Evolutionary conservation across 176 grass and related monocot species (phyloP), one percentile per base, ranked within the genome.

Genomic region (Cymbopogon citratus): DNA sequence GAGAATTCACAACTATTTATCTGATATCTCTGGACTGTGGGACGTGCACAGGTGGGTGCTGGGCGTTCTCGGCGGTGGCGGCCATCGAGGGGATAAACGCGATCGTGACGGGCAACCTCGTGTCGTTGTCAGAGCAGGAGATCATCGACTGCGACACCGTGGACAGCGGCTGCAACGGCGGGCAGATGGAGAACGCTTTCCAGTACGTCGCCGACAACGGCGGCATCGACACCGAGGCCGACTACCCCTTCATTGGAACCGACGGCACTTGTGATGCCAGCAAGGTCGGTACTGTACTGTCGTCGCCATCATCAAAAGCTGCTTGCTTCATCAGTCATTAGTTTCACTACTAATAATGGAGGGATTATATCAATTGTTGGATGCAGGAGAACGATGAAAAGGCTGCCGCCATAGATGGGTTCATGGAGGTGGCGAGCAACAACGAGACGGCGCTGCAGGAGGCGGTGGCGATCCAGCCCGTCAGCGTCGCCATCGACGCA

Each of bases 201-300:
- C 19, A 12, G 54, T 18, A 0, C 3, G 81, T 81, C 1, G 72
- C 69, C 19, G 1, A 49, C 15, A 90, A 87, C 12, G 81, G 81
- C 54, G 85, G 87, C 26, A 44, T 93, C 48, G 45, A 73, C 7
- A 76, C 66, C 11, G 81, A 82, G 11, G 7, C n/a, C 23, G 81
- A 90, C 69, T 93, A 90, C 69, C 81, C 84, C 21, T 93, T 87
- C 85, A n/a, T 13, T 3, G 87, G 21, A 60, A 25, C n/a, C 1
- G n/a, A 60, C 56, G 56, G 56, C 8, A 60, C 56, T 1, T 60
- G 56, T 60, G 56, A 60, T 12, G 56, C n/a, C n/a, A 24, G 3
- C n/a, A 11, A 4, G 54, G 54, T 57, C 54, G n/a, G 7, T 4
- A 5, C 35, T 4, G 16, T n/a, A n/a, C n/a, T n/a, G n/a, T n/a